Conservation (phyloP, 2,329 filamentous ascomycete genomes). For the Xylariaceae sp. region DNA sequence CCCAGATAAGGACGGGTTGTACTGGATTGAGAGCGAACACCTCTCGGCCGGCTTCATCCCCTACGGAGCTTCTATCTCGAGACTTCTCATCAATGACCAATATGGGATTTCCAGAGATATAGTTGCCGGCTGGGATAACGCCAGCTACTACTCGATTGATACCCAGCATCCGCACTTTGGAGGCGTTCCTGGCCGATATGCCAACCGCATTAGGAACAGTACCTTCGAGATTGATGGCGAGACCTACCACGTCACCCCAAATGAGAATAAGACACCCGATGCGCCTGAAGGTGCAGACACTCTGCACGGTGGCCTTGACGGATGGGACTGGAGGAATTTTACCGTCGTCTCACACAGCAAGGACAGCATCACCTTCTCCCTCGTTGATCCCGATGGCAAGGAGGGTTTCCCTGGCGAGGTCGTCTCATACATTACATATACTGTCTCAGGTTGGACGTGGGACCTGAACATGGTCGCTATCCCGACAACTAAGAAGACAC, state of each 20-base stretch:
- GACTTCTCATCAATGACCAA: conserved; percentile 67
- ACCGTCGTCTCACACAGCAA: conserved; percentile 65
- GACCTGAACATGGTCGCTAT: conserved; percentile 69
- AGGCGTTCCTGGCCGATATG: conserved; percentile 70
- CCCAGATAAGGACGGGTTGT: conserved; percentile 62
- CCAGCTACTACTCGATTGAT: conserved; percentile 64
- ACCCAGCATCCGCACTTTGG: conserved; percentile 67
- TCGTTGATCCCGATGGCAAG: conserved; percentile 68
- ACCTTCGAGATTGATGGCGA: conserved; percentile 65
- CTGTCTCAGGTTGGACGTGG: conserved; percentile 62
- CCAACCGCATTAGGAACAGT: conserved; percentile 77
- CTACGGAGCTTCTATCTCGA: conserved; percentile 70
- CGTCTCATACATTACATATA: conserved; percentile 70
- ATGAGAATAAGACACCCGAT: conserved; percentile 55
- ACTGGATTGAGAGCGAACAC: conserved; percentile 64
- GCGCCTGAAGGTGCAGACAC: conserved; percentile 56
- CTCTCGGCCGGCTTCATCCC: conserved; percentile 68
- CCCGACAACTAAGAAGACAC: conserved; percentile 69
- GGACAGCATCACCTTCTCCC: conserved; percentile 68
- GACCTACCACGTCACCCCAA: conserved; percentile 55
- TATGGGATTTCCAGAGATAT: conserved; percentile 66
- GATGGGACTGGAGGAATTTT: conserved; percentile 77
- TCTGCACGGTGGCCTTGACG: conserved; percentile 65
- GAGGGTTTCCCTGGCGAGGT: conserved; percentile 78
- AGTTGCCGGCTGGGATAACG: conserved; percentile 73